A percentile compares a stretch with the other conserved stretches of the same genome.
phyloP scores from a whole-genome alignment of 306 rosid species.

The Myrica gale region DNA sequence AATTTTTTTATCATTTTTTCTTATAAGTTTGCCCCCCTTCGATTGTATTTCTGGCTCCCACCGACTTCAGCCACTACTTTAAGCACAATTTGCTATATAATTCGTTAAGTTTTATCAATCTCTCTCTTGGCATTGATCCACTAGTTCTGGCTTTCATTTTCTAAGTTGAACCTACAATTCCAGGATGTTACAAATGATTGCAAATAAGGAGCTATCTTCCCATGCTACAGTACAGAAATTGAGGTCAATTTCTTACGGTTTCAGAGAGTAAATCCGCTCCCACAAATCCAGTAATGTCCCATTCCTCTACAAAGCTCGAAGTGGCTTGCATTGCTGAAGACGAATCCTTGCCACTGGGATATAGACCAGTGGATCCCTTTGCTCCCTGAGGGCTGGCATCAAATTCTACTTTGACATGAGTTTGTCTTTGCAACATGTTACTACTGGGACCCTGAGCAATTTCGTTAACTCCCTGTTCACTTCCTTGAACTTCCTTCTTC shows the following conservation, averaged over 20 bases:
- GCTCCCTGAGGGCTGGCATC: slow-evolving; percentile 45
- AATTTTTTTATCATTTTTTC: too few relatives aligned
- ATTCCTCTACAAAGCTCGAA: slow-evolving; percentile 47
- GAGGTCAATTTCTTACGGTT: slow-evolving; percentile 48
- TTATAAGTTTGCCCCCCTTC: too few relatives aligned
- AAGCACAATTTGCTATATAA: not conserved
- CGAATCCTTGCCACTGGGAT: slow-evolving; percentile 40
- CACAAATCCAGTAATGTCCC: slow-evolving; percentile 65
- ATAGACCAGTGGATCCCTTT: slow-evolving; percentile 40
- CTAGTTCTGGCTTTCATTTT: not conserved
- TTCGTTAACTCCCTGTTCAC: slow-evolving; percentile 40
- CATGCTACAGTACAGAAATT: not conserved
- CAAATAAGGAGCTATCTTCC: not conserved
- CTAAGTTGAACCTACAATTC: too few relatives aligned
- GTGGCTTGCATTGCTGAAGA: slow-evolving; percentile 32
- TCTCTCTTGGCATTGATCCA: not conserved
- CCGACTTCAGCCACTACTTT: not conserved
- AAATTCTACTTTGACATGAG: slow-evolving; percentile 45
- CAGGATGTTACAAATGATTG: not conserved
- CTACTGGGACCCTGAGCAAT: slow-evolving; percentile 48
- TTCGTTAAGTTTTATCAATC: not conserved
- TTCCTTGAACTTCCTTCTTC: slow-evolving; percentile 45
- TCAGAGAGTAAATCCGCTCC: slow-evolving; percentile 73
- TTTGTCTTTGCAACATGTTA: slow-evolving; percentile 38
- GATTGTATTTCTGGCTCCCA: too few relatives aligned